Percentiles rank a stretch among this genome's conserved stretches.
These are phyloP conservation scores for Vigna nakashimae DNA, from an alignment of 306 rosid species.

Conservation along the genomic window DNA sequence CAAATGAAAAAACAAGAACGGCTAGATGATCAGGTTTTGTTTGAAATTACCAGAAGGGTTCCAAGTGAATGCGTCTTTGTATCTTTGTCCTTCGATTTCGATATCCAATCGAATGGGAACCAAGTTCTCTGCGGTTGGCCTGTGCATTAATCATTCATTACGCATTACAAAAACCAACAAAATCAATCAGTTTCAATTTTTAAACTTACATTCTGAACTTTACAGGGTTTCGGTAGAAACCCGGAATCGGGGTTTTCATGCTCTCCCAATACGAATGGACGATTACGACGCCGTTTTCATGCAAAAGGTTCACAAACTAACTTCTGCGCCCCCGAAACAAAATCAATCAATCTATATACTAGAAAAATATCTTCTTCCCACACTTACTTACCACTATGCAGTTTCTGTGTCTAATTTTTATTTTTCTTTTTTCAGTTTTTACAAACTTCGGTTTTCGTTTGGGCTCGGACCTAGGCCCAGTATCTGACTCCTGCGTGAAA, in stretches of 20 bases:
- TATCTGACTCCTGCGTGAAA: too few species aligned
- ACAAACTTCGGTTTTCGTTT: too few species aligned
- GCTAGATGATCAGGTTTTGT: background rate
- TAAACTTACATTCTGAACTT: conserved; percentile 77
- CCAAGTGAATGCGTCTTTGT: conserved; percentile 93
- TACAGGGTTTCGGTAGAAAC: conserved; percentile 64
- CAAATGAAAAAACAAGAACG: background rate
- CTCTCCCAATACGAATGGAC: background rate
- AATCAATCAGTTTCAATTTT: background rate
- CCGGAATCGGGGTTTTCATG: conserved; percentile 71
- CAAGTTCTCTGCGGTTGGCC: conserved; percentile 78
- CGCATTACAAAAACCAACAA: background rate
- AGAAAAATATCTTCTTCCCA: background rate
- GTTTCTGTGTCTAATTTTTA: background rate
- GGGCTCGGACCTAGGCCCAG: too few species aligned
- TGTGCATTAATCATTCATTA: conserved; percentile 28
- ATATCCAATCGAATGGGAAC: conserved; percentile 81
- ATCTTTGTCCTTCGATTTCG: conserved; percentile 76
- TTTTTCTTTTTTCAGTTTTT: background rate
- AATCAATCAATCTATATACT: background rate
- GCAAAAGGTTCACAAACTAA: background rate
- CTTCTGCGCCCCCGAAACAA: background rate
- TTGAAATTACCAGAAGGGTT: conserved; percentile 76
- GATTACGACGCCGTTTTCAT: background rate
- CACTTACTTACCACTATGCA: background rate